Conservation (phyloP, 768 basidiomycete species). For the Tephrocybe sp. region DNA sequence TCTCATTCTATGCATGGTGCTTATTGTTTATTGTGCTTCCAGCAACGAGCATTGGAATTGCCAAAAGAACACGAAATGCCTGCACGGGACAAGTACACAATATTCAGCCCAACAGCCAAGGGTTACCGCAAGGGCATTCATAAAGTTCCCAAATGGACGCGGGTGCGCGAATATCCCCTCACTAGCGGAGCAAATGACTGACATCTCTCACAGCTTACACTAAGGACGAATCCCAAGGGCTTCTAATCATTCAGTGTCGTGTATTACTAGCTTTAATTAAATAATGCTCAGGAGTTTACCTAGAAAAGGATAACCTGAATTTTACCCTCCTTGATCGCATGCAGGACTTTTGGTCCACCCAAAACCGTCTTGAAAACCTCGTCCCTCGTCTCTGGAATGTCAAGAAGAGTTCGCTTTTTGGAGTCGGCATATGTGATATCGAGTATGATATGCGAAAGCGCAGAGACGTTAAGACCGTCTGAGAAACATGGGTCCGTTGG, state of each 20-base stretch:
- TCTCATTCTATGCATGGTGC: background rate
- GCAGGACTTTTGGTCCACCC: conserved; percentile 57
- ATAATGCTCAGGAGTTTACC: conserved; percentile 10
- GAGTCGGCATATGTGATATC: conserved; percentile 73
- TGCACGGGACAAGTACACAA: conserved; percentile 93
- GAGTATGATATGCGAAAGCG: conserved; percentile 82
- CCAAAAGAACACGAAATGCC: conserved; percentile 95
- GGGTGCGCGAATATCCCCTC: conserved; percentile 51
- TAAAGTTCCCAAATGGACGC: conserved; percentile 96
- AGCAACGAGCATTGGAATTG: conserved; percentile 76
- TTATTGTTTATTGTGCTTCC: background rate
- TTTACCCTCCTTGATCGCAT: conserved; percentile 69
- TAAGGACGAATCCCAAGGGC: conserved; percentile 87
- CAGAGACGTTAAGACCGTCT: conserved; percentile 74
- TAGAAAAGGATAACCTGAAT: conserved; percentile 82
- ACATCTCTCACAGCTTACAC: conserved; percentile 60
- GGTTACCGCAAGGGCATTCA: conserved; percentile 95
- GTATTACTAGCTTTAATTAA: conserved; percentile 17
- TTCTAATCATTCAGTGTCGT: conserved; percentile 53
- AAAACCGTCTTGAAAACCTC: conserved; percentile 79
- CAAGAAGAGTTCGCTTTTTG: conserved; percentile 74
- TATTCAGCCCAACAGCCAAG: conserved; percentile 65
- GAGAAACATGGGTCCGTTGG: conserved; percentile 14
- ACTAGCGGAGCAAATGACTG: background rate
- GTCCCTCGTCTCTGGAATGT: conserved; percentile 82